Evolutionary conservation across 2,329 filamentous ascomycete species (phyloP), one percentile per base, ranked within the genome.

Genomic region (Cordyceps cicadae): DNA sequence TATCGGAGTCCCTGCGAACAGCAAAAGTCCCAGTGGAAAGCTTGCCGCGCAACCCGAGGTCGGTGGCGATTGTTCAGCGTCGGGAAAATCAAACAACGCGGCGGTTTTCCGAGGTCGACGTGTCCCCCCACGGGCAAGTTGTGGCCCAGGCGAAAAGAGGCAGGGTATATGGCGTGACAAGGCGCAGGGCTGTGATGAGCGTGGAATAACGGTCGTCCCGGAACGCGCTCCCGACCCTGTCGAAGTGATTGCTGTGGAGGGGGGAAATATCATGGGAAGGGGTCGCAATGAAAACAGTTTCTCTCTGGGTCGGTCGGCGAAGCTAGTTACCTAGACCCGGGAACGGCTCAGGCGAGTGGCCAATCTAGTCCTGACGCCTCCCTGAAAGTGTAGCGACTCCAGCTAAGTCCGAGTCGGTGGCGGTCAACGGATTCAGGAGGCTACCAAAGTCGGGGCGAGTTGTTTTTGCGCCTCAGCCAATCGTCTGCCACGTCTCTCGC

Each of bases 381-480:
- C 32, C 24, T 14, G 15, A 54, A 60, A 51, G 46, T 59, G 24
- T 45, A 59, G 50, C 46, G 49, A 60, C 37, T 59, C 29, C 51
- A 60, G 51, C 45, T 60, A 54, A 54, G 19, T 60, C 58, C 41
- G 39, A 51, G 56, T 41, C 19, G 58, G 50, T 60, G 58, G 58
- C 58, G 58, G 58, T 60, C 58, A 60, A 60, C 32, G 24, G 29
- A 41, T 26, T 32, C 51, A 24, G 21, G 41, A 50, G 3, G 24
- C 19, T 17, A 34, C 51, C 50, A 49, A 46, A 17, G 32, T 60
- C 57, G 21, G 43, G 17, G 15, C 50, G 58, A 54, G 41, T 17
- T 32, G 39, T 54, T 54, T 53, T 46, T n/a, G 17, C 26, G 48
- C 41, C 32, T 49, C 43, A 24, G 43, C 21, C 29, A 21, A 48